Conservation (phyloP, 305 asterid species). For the Fraxinus velutina region DNA sequence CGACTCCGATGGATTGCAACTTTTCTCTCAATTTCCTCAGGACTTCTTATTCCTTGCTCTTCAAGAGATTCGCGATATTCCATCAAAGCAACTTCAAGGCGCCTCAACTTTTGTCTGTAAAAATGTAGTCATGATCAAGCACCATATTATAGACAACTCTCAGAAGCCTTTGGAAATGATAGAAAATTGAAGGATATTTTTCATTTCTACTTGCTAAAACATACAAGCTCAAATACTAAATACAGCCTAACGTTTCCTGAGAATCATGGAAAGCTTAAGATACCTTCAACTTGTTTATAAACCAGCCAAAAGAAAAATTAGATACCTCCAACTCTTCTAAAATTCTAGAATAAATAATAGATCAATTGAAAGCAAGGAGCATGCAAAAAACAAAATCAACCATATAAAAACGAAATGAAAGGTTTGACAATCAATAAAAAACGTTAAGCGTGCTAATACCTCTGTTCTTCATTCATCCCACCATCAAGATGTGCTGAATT, state of each 20-base stretch:
- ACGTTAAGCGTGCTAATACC: slow-evolving; percentile 38
- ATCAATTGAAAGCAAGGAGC: not conserved
- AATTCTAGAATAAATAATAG: not conserved
- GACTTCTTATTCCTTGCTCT: slow-evolving; percentile 58
- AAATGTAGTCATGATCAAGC: slow-evolving; percentile 19
- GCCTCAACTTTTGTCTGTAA: slow-evolving; percentile 80
- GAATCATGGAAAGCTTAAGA: not conserved
- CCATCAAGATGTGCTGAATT: slow-evolving; percentile 52
- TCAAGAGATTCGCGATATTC: slow-evolving; percentile 92
- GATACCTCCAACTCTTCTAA: not conserved
- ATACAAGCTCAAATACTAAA: not conserved
- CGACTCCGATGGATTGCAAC: slow-evolving; percentile 60
- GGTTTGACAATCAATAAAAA: not conserved
- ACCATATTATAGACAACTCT: not conserved
- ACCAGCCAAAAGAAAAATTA: not conserved
- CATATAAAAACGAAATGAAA: not conserved
- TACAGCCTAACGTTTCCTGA: not conserved
- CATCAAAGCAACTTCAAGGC: slow-evolving; percentile 76
- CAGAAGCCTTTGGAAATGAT: not conserved
- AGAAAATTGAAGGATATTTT: not conserved
- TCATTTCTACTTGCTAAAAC: not conserved
- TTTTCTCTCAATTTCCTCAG: slow-evolving; percentile 75
- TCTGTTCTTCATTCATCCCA: slow-evolving; percentile 78
- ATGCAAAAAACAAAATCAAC: not conserved
- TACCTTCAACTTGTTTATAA: not conserved